Evolutionary conservation across 306 rosid species (phyloP).

Genomic region (Macrotyloma uniflorum): DNA sequence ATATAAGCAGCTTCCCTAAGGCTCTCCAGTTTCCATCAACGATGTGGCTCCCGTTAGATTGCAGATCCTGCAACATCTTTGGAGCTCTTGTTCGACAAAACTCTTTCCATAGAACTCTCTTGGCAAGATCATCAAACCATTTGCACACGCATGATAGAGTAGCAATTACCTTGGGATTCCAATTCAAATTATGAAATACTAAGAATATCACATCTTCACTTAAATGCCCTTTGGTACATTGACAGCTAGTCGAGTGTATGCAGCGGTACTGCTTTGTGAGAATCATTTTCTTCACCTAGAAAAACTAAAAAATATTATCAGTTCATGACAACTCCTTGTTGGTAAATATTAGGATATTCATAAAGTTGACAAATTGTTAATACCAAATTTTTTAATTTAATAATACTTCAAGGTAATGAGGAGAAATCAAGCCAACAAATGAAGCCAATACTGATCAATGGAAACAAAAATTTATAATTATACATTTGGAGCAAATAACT

Average conservation of each 20-base stretch:
- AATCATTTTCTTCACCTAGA: slow-evolving; percentile 68
- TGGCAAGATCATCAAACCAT: slow-evolving; percentile 99
- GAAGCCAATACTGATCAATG: neutral
- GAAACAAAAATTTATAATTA: neutral
- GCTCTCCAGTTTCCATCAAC: slow-evolving; percentile 99
- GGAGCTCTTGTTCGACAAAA: slow-evolving; percentile 90
- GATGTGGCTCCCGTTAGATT: slow-evolving; percentile 84
- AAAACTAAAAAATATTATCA: slow-evolving; percentile 24
- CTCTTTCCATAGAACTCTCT: slow-evolving; percentile 92
- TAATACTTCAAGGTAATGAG: neutral
- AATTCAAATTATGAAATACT: slow-evolving; percentile 70
- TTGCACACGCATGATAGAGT: slow-evolving; percentile 85
- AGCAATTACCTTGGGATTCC: slow-evolving; percentile 92
- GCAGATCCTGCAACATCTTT: slow-evolving; percentile 88
- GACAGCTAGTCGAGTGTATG: slow-evolving; percentile 89
- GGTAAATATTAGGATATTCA: neutral
- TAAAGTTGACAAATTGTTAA: neutral
- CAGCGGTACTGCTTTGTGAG: slow-evolving; percentile 91
- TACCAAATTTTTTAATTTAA: neutral
- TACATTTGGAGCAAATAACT: neutral
- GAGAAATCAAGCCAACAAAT: neutral
- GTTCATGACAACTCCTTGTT: slow-evolving; percentile 17
- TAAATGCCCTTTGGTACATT: slow-evolving; percentile 85
- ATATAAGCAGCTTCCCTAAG: slow-evolving; percentile 83
- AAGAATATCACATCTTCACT: slow-evolving; percentile 84